Base-by-base conservation (phyloP, 306 rosid species). In the Medicago arabica region DNA sequence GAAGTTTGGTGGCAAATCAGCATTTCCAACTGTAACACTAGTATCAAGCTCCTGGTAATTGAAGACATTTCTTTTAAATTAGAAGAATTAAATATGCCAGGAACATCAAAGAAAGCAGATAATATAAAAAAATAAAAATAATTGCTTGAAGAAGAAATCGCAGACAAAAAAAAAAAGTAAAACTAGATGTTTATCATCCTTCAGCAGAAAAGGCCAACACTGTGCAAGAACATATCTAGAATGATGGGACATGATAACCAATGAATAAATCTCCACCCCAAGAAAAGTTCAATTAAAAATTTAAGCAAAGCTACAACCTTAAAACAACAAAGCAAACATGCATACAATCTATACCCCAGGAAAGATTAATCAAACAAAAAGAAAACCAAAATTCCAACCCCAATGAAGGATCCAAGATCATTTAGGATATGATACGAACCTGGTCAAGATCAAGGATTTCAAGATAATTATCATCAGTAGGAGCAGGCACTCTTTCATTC, bases 361-460 rank as follows among this genome's bases (percentile, higher is more conserved):
- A 67, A 44, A 67, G 4, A 9, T 65, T 43, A 39, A 10, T 40
- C 11, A 41, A 34, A 34, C 38, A 34, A 34, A 34, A 34, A 34
- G 38, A 34, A 34, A 34, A 34, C 7, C 38, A 34, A 34, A 34
- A 4, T 34, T 34, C 7, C 38, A 34, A 34, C 38, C 7, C 38
- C 38, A 34, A 34, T 5, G 38, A 34, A 77, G 60, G 5, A 1
- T 16, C 71, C 62, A 54, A 23, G 40, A 23, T 28, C 41, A 34
- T 41, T 31, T 3, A 51, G 25, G 49, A 76, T 5, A 25, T 3
- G n/a, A 16, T 47, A 81, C 81, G 62, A 82, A 96, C 99, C 98
- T 58, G 36, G 15, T 58, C 63, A 58, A 88, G 83, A 63, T 87
- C 89, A 8, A 77, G 41, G 2, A 75, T 67, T 77, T 89, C 93